Evolutionary conservation across 805 yeast species (phyloP).

Genomic region (Ogataea glucozyma): DNA sequence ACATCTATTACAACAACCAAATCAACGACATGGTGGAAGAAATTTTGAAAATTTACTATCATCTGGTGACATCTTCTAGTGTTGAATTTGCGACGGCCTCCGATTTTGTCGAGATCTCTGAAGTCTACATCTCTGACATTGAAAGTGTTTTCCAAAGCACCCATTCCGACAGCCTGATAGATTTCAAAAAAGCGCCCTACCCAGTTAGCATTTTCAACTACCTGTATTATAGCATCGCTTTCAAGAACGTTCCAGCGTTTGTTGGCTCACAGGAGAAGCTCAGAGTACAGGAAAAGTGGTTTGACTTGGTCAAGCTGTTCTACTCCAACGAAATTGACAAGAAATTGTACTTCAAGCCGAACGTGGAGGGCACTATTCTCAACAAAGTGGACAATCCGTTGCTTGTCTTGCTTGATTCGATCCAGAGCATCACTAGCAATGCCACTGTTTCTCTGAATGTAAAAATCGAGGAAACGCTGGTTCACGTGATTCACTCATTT

Average conservation of each 20-base stretch:
- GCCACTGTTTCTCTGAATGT: slow-evolving; percentile 26
- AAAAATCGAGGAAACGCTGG: slow-evolving; percentile 29
- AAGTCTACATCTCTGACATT: slow-evolving; percentile 28
- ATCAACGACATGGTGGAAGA: slow-evolving; percentile 78
- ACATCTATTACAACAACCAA: slow-evolving; percentile 85
- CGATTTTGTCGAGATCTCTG: slow-evolving; percentile 14
- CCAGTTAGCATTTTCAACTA: slow-evolving; percentile 46
- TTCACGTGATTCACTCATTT: slow-evolving; percentile 27
- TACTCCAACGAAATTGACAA: slow-evolving; percentile 17
- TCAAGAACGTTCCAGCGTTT: slow-evolving; percentile 25
- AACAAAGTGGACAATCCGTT: slow-evolving; percentile 42
- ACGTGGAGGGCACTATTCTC: slow-evolving; percentile 43
- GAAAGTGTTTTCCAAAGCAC: slow-evolving; percentile 28
- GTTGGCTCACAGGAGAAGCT: slow-evolving; percentile 27
- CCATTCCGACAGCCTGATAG: slow-evolving; percentile 32
- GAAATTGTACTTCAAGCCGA: slow-evolving; percentile 36
- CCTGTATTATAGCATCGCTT: slow-evolving; percentile 30
- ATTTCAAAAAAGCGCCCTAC: slow-evolving; percentile 43
- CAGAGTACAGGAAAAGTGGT: slow-evolving; percentile 41
- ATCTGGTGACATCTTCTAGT: slow-evolving; percentile 13
- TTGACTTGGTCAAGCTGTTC: slow-evolving; percentile 40
- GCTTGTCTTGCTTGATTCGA: slow-evolving; percentile 39
- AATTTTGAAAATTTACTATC: slow-evolving; percentile 48
- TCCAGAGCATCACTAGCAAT: slow-evolving; percentile 35
- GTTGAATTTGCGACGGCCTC: no score